Evolutionary conservation across 768 basidiomycete genomes (phyloP).

Genomic region (Phylloporus rhodoxanthus): DNA sequence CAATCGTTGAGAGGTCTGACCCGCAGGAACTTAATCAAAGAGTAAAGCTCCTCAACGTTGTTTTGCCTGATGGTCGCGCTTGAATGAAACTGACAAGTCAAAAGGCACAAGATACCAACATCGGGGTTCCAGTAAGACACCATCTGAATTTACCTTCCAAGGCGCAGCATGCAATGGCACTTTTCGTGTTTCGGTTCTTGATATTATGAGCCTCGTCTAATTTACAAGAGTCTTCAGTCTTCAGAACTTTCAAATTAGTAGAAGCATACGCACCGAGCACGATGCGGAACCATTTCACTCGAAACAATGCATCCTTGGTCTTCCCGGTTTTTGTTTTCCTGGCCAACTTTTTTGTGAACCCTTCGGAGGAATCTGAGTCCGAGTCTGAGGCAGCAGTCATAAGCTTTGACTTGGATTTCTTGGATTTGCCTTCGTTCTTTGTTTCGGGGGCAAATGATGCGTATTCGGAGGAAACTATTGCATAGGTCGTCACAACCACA

Average conservation of each 20-base stretch:
- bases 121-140: slow-evolving; percentile 83
- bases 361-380: slow-evolving; percentile 34
- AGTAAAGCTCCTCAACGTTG: slow-evolving; percentile 82
- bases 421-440: slow-evolving; percentile 52
- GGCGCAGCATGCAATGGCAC: slow-evolving; percentile 70
- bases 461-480: slow-evolving; percentile 77
- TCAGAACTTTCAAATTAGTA: background rate
- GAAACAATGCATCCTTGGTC: slow-evolving; percentile 62
- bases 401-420: slow-evolving; percentile 34
- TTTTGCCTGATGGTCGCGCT: slow-evolving; percentile 58
- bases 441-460: slow-evolving; percentile 42
- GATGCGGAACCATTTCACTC: slow-evolving; percentile 76
- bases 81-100: background rate
- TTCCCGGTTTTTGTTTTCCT: slow-evolving; percentile 42
- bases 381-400: slow-evolving; percentile 25
- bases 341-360: slow-evolving; percentile 36
- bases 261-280: slow-evolving; percentile 59
- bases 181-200: slow-evolving; percentile 79
- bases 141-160: slow-evolving; percentile 77
- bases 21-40: slow-evolving; percentile 83
- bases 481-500: slow-evolving; percentile 85
- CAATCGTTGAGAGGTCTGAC: slow-evolving; percentile 77
- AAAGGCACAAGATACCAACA: slow-evolving; percentile 35
- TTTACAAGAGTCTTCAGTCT: background rate
- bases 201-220: slow-evolving; percentile 92